Evolutionary conservation across 75 land plant species (phyloP).

Genomic region (Chamaecyparis obtusa): DNA sequence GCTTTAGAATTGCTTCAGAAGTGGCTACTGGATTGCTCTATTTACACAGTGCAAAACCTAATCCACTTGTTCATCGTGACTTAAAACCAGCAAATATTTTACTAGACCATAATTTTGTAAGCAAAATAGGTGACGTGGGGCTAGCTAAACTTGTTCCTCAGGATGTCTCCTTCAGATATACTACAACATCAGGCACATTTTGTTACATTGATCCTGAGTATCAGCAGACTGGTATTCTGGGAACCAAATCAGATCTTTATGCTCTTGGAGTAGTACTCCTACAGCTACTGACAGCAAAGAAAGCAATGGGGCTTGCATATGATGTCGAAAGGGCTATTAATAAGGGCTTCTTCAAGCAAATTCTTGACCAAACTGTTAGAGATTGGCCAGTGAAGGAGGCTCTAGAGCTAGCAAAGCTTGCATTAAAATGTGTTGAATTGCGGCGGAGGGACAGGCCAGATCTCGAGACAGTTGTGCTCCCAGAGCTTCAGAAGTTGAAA

Average conservation of each 20-base stretch:
- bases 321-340: conserved; percentile 47
- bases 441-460: conserved; percentile 68
- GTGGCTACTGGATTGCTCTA: conserved; percentile 65
- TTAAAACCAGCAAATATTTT: conserved; percentile 87
- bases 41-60: conserved; percentile 69
- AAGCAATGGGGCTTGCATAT: conserved; percentile 43
- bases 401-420: conserved; percentile 50
- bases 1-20: conserved; percentile 60
- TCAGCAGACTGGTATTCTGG: conserved; percentile 59
- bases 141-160: conserved; percentile 60
- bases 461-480: conserved; percentile 59
- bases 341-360: conserved; percentile 27
- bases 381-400: conserved; percentile 72
- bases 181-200: conserved; percentile 63
- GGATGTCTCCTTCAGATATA: conserved; percentile 45
- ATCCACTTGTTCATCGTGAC: conserved; percentile 85
- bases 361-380: conserved; percentile 45
- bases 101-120: conserved; percentile 58
- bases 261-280: conserved; percentile 70
- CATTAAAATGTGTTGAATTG: conserved; percentile 51
- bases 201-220: conserved; percentile 87
- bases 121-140: conserved; percentile 86
- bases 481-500: conserved; percentile 41
- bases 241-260: conserved; percentile 76
- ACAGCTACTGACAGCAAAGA: conserved; percentile 60